Conservation (phyloP, 192 early-diverging fungal genomes). For the Coemansia furcata region DNA sequence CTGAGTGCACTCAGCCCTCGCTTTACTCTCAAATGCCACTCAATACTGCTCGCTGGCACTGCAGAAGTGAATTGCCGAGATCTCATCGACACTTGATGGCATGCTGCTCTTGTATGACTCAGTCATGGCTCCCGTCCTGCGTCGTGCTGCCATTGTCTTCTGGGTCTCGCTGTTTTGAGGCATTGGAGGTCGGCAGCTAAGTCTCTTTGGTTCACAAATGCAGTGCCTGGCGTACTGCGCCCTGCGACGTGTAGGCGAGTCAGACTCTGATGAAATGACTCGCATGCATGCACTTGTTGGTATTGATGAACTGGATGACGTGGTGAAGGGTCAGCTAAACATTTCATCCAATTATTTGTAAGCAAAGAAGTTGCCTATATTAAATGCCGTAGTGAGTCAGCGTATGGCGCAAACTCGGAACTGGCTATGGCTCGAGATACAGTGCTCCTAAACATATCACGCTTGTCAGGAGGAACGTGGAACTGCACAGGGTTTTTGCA, state of each 20-base stretch:
- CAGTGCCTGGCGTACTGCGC: constrained; percentile 57
- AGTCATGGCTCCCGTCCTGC: constrained; percentile 54
- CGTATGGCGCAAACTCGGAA: not conserved
- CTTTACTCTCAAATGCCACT: constrained; percentile 64
- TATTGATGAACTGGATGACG: constrained; percentile 65
- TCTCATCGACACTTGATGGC: constrained; percentile 67
- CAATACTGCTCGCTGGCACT: constrained; percentile 72
- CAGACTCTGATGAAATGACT: constrained; percentile 71
- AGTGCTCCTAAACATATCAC: not conserved
- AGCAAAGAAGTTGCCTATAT: not conserved
- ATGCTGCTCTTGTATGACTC: constrained; percentile 56
- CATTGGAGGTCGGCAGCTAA: constrained; percentile 55
- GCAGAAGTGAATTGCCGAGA: constrained; percentile 60
- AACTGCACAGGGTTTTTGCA: not conserved
- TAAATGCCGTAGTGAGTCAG: not conserved
- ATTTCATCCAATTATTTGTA: not conserved
- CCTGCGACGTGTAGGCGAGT: constrained; percentile 62
- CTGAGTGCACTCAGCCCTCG: constrained; percentile 60
- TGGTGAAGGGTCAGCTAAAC: constrained; percentile 44
- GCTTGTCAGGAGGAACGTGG: not conserved
- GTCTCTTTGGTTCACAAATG: constrained; percentile 57
- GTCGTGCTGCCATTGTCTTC: constrained; percentile 71
- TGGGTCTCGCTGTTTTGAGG: constrained; percentile 71
- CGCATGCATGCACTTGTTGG: constrained; percentile 69
- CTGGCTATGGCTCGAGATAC: not conserved